Evolutionary conservation across 768 basidiomycete genomes (phyloP).

Genomic region (Pleurotus tuoliensis): DNA sequence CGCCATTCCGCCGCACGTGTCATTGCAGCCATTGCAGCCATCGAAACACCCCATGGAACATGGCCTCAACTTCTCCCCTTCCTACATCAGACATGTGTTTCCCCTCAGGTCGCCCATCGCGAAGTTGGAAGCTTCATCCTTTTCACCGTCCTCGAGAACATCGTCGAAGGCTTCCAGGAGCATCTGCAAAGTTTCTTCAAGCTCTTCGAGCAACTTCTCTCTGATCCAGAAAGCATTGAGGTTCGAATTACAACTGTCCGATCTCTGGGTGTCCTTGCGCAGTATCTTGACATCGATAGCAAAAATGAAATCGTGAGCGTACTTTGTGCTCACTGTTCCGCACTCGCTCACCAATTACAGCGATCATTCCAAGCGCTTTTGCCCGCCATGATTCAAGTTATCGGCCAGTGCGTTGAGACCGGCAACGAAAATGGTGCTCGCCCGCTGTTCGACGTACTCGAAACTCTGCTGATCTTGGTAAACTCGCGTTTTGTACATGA

Average conservation of each 20-base stretch:
- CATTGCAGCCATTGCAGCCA: constrained; percentile 85
- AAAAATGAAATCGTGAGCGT: constrained; percentile 77
- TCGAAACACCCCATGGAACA: constrained; percentile 74
- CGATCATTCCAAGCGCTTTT: constrained; percentile 85
- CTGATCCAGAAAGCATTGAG: constrained; percentile 83
- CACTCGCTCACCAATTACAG: constrained; percentile 31
- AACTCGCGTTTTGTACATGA: constrained; percentile 18
- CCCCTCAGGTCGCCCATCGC: constrained; percentile 67
- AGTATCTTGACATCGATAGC: constrained; percentile 87
- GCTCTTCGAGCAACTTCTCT: constrained; percentile 68
- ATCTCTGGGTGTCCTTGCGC: constrained; percentile 88
- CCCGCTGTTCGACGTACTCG: constrained; percentile 91
- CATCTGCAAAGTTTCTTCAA: constrained; percentile 73
- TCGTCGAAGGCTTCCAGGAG: constrained; percentile 85
- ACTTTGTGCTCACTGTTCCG: background rate
- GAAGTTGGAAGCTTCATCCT: constrained; percentile 91
- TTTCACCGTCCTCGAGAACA: constrained; percentile 86
- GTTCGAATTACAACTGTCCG: constrained; percentile 88
- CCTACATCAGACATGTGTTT: constrained; percentile 73
- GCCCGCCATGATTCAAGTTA: constrained; percentile 84
- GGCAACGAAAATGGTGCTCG: constrained; percentile 80
- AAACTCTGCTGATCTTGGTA: constrained; percentile 91
- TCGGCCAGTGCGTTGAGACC: constrained; percentile 76
- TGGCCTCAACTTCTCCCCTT: constrained; percentile 91
- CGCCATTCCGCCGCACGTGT: constrained; percentile 92